Conservation (phyloP, 2,329 filamentous ascomycete species). For the Remersonia thermophila region DNA sequence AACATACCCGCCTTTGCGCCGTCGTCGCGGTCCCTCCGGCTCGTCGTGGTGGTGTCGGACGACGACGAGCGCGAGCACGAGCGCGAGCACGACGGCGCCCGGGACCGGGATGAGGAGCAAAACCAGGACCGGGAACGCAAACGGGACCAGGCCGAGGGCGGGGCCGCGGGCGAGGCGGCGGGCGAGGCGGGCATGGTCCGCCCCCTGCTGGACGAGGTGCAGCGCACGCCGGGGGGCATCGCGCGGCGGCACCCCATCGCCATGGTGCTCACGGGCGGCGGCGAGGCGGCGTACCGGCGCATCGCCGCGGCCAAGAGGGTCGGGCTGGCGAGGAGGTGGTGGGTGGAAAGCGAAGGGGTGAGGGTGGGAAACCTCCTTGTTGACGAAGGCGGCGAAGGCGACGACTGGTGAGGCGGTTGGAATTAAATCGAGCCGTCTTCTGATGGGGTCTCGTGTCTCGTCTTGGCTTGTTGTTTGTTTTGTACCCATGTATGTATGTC, state of each 20-base stretch:
- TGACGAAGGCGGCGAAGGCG: constrained; percentile 22
- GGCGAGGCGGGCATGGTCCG: constrained; percentile 27
- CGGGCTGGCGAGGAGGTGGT: constrained; percentile 66
- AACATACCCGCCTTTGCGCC: constrained; percentile 73
- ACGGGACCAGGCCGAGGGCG: too few relatives aligned
- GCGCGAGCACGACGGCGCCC: too few relatives aligned
- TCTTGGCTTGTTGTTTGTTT: too few relatives aligned
- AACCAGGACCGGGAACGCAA: too few relatives aligned
- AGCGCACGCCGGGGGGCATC: constrained; percentile 59
- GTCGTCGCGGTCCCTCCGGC: constrained; percentile 49
- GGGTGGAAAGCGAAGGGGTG: constrained; percentile 68
- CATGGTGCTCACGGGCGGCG: constrained; percentile 72
- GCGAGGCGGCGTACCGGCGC: constrained; percentile 49
- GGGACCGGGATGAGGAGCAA: too few relatives aligned
- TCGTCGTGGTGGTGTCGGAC: constrained; percentile 66
- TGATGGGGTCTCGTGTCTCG: too few relatives aligned
- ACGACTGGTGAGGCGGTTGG: not conserved
- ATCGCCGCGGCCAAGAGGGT: constrained; percentile 53
- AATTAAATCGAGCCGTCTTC: too few relatives aligned
- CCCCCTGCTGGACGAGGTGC: constrained; percentile 64
- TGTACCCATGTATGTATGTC: too few relatives aligned
- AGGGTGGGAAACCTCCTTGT: constrained; percentile 70
- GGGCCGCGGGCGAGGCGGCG: constrained; percentile 18
- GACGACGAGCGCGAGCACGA: constrained; percentile 29
- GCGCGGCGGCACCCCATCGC: constrained; percentile 60